These are phyloP conservation scores for Calonectria crousiana DNA, from an alignment of 2,329 filamentous ascomycete species.

Conservation along the genomic window DNA sequence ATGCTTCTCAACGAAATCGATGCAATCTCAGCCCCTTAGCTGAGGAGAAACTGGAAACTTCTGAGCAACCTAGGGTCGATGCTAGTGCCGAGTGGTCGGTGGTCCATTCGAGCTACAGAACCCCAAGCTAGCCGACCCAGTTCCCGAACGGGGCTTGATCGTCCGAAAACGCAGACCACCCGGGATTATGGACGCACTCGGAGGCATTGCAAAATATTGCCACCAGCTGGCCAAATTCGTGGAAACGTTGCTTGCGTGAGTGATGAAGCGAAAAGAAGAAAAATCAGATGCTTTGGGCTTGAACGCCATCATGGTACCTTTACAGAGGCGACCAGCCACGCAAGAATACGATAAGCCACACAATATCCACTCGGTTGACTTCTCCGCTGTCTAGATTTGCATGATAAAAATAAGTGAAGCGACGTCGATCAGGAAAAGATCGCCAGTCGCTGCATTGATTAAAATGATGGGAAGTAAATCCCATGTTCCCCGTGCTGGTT, in stretches of 20 bases:
- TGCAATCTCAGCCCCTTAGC: neutral
- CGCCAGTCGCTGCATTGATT: conserved; percentile 13
- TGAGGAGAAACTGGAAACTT: neutral
- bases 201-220: conserved; percentile 7
- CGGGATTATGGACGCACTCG: conserved; percentile 8
- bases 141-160: conserved; percentile 23
- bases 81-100: neutral
- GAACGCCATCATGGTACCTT: neutral
- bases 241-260: neutral
- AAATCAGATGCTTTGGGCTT: neutral
- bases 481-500: neutral
- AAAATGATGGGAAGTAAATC: conserved; percentile 7
- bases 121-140: conserved; percentile 13
- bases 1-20: neutral
- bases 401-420: conserved; percentile 28
- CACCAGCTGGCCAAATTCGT: conserved; percentile 7
- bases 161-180: conserved; percentile 19
- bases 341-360: conserved; percentile 13
- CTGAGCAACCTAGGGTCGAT: neutral
- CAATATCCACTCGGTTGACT: neutral
- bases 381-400: conserved; percentile 7
- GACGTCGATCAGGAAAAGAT: conserved; percentile 22
- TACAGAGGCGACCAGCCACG: conserved; percentile 26
- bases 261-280: neutral
- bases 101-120: conserved; percentile 8